These are phyloP conservation scores for Claviceps sp. DNA, from an alignment of 2,329 filamentous ascomycete genomes.

Conservation along the genomic window DNA sequence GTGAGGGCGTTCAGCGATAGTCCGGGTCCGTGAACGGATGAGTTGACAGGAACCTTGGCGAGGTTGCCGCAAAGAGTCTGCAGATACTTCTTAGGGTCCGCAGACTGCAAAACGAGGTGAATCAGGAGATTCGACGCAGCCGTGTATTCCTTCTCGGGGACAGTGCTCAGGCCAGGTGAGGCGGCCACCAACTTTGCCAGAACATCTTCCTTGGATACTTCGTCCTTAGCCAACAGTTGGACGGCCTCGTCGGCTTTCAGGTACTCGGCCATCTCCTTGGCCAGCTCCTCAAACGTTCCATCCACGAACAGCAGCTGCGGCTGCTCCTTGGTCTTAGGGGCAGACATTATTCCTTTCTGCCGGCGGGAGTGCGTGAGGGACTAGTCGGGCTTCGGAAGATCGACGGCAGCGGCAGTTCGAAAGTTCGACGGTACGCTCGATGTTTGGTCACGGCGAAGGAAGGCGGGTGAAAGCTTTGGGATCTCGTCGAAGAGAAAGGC, in stretches of 20 bases:
- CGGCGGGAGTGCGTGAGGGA: not conserved
- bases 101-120: slow-evolving; percentile 78
- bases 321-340: slow-evolving; percentile 30
- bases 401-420: not conserved
- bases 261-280: slow-evolving; percentile 89
- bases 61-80: slow-evolving; percentile 83
- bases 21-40: slow-evolving; percentile 69
- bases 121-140: slow-evolving; percentile 94
- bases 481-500: slow-evolving; percentile 12
- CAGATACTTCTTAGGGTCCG: slow-evolving; percentile 74
- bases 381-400: not conserved
- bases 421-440: no score
- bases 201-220: slow-evolving; percentile 62
- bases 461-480: not conserved
- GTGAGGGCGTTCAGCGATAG: slow-evolving; percentile 83
- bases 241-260: slow-evolving; percentile 73
- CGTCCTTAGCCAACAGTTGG: slow-evolving; percentile 56
- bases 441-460: not conserved
- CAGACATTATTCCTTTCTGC: slow-evolving; percentile 11
- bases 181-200: slow-evolving; percentile 81
- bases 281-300: slow-evolving; percentile 84
- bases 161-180: slow-evolving; percentile 62
- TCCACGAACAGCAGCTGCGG: slow-evolving; percentile 65
- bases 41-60: slow-evolving; percentile 71
- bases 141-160: slow-evolving; percentile 92